Evolutionary conservation across 352 stramenopile species (phyloP), one percentile per base, ranked within the genome.

Genomic region (Globisporangium yorkense): DNA sequence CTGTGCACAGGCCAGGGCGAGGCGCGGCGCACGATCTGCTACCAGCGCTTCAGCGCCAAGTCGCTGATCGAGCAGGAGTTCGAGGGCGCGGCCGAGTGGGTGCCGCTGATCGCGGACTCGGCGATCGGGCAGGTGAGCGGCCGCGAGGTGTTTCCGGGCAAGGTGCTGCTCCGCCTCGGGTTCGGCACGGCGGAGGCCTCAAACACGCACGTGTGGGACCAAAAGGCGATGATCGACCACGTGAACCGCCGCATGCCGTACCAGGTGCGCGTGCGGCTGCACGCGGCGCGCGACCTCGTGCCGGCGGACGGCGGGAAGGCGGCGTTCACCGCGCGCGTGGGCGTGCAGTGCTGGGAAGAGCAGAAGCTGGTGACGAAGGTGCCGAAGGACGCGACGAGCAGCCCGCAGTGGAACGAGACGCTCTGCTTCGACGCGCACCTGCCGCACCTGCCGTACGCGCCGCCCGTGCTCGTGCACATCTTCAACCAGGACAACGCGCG

Each of bases 371-470:
- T 53, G 40, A 50, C 65, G 7, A 45, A 63, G 24, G 53, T 69
- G 45, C 54, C 74, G n/a, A 73, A 68, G 40, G 44, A 60, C 50
- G 43, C 52, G 3, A 68, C 75, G 8, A 61, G 57, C 12, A 71
- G 71, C 47, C 70, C 73, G 2, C 61, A 72, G 45, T 85, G 74
- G 60, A 74, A 74, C 44, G 70, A 87, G 64, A 89, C 76, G 27
- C 71, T 89, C 12, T 75, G 75, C 59, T 83, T 93, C 15, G 76
- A 93, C 62, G 70, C 86, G 46, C 83, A 88, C 57, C 59, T 95
- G 59, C 80, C 80, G 18, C 57, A 75, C 21, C 62, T 83, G 21
- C 51, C 57, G 46, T 77, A 81, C 51, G 77, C 77, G 33, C 74
- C 78, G 44, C 78, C 79, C 51, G 76, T 89, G 49, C 60, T 89